A percentile compares a stretch with the other conserved stretches of the same genome.
Evolutionary conservation across 495 filamentous ascomycete genomes (phyloP).

Genomic region (Evansstolkia leycettana): DNA sequence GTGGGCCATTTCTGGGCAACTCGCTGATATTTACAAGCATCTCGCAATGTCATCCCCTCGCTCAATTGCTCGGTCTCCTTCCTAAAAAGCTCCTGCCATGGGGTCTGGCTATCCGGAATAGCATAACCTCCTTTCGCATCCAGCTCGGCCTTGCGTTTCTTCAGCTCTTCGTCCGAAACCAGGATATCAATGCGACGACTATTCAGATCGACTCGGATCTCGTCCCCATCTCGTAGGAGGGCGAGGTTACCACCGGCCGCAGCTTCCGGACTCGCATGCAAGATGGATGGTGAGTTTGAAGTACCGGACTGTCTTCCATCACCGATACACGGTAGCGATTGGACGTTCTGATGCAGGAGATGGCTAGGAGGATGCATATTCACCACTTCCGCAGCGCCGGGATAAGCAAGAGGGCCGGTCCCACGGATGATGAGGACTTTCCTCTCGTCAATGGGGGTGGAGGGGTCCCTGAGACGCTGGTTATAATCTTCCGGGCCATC

Average conservation of each 20-base stretch:
- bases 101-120: conserved; percentile 28
- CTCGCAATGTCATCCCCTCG: conserved; percentile 39
- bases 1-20: conserved; percentile 33
- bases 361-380: conserved; percentile 42
- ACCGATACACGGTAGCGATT: conserved; percentile 41
- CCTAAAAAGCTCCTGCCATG: conserved; percentile 41
- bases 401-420: conserved; percentile 41
- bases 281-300: conserved; percentile 39
- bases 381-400: conserved; percentile 43
- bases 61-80: conserved; percentile 37
- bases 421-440: conserved; percentile 44
- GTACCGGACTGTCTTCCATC: conserved; percentile 45
- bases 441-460: conserved; percentile 31
- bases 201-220: conserved; percentile 42
- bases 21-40: conserved; percentile 39
- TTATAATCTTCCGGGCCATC: conserved; percentile 44
- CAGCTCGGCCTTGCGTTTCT: conserved; percentile 42
- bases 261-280: conserved; percentile 46
- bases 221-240: conserved; percentile 40
- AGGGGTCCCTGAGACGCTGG: conserved; percentile 31
- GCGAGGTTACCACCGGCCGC: conserved; percentile 46
- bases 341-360: conserved; percentile 32
- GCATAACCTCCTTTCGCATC: conserved; percentile 21
- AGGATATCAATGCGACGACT: conserved; percentile 42
- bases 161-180: conserved; percentile 49